Conservation (phyloP, 2,329 filamentous ascomycete species). For the Neonectria magnoliae region DNA sequence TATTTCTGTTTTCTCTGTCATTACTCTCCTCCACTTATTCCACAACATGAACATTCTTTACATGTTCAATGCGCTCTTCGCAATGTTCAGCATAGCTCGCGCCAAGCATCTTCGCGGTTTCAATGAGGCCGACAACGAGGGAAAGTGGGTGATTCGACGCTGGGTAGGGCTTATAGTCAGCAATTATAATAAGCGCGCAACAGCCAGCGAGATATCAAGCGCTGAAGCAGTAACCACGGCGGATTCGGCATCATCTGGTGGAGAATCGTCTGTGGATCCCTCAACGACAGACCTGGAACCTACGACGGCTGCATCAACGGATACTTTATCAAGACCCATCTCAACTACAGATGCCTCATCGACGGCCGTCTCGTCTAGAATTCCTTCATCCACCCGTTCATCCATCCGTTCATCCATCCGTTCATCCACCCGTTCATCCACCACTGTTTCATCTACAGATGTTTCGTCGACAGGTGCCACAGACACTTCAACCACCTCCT, state of each 20-base stretch:
- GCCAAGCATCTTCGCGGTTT: background rate
- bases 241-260: background rate
- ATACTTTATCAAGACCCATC: background rate
- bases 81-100: background rate
- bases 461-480: background rate
- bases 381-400: background rate
- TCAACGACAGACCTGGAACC: background rate
- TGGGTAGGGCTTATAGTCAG: background rate
- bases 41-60: conserved; percentile 2
- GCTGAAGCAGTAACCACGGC: background rate
- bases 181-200: background rate
- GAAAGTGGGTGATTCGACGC: background rate
- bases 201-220: background rate
- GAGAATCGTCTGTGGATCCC: background rate
- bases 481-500: background rate
- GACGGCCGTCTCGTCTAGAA: background rate
- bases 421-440: background rate
- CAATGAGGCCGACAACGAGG: conserved; percentile 1
- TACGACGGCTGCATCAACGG: background rate
- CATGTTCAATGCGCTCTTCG: background rate
- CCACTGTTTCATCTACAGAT: background rate
- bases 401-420: too few species aligned
- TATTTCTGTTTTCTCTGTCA: background rate
- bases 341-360: background rate
- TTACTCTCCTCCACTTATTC: background rate